Conservation (phyloP, 1,284 basidiomycete genomes). For the Ceratobasidium sp. region DNA sequence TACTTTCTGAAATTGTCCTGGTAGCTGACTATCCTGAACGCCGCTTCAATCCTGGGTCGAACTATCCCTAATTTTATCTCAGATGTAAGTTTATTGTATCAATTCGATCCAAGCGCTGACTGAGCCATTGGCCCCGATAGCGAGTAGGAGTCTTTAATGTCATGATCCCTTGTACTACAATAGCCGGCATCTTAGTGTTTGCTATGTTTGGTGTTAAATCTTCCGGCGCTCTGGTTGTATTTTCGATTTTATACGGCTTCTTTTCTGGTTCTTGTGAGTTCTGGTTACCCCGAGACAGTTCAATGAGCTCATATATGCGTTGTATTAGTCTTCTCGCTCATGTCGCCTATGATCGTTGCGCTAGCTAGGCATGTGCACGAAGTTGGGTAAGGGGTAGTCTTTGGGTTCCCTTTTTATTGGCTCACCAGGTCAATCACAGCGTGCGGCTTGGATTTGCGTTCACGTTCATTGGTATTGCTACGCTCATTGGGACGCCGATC, state of each 20-base stretch:
- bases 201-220: constrained; percentile 49
- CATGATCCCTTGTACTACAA: constrained; percentile 35
- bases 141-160: constrained; percentile 48
- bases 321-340: constrained; percentile 27
- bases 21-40: constrained; percentile 34
- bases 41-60: constrained; percentile 40
- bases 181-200: constrained; percentile 47
- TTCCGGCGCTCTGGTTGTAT: constrained; percentile 34
- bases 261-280: constrained; percentile 44
- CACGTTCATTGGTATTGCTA: constrained; percentile 22
- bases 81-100: constrained; percentile 13
- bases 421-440: background rate
- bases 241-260: constrained; percentile 42
- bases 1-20: background rate
- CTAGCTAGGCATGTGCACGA: constrained; percentile 30
- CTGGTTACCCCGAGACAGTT: background rate
- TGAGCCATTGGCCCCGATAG: background rate
- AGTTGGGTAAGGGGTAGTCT: constrained; percentile 27
- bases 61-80: constrained; percentile 43
- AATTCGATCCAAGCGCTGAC: background rate
- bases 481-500: constrained; percentile 42
- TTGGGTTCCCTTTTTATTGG: background rate
- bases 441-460: constrained; percentile 42
- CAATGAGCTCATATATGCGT: background rate
- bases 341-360: constrained; percentile 34